Base-by-base conservation (phyloP, 176 grass and related monocot species). In the Phoenix dactylifera region DNA sequence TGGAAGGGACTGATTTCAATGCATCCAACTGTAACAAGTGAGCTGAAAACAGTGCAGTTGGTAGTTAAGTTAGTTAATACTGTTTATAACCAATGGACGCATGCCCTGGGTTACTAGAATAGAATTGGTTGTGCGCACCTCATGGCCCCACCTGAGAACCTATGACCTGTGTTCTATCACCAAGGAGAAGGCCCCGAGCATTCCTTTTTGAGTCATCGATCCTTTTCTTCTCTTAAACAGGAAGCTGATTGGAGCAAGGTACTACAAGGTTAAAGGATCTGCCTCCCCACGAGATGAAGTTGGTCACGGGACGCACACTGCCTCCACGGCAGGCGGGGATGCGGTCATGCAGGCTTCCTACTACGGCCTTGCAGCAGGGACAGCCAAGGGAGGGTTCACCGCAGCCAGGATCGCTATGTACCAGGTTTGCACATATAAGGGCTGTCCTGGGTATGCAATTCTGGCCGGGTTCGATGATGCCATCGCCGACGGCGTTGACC, bases 381-480 rank as follows among this genome's bases (percentile, higher is more conserved):
- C 74, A 0, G 86, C 86, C 0, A 86, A 79, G 72, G 91, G 91
- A 1, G 91, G 91, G 10, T 84, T 86, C 0, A 60, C 77, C 1
- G 16, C 68, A 14, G 84, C 91, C 10, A 55, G 91, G 50, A 50
- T 96, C 0, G 83, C 91, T 0, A 82, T 90, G 83, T 96, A 96
- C 69, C 52, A 57, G 0, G 91, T 96, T 2, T 96, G 91, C 79
- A 85, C 77, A 0, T 64, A 35, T 5, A 16, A 18, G 0, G 91
- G 91, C 14, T 96, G 91, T 52, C 23, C 80, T 0, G 91, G 91
- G 1, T 96, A 86, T 3, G 82, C 83, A 5, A 87, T 96, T 52
- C 83, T 96, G 4, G 71, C 91, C 10, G 91, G 86, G 3, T 96
- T 96, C 32, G 91, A 96, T 14, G 91, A 96, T 49, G 91, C 91